Conservation (phyloP, 2,329 filamentous ascomycete genomes). For the Penicillium sp. region DNA sequence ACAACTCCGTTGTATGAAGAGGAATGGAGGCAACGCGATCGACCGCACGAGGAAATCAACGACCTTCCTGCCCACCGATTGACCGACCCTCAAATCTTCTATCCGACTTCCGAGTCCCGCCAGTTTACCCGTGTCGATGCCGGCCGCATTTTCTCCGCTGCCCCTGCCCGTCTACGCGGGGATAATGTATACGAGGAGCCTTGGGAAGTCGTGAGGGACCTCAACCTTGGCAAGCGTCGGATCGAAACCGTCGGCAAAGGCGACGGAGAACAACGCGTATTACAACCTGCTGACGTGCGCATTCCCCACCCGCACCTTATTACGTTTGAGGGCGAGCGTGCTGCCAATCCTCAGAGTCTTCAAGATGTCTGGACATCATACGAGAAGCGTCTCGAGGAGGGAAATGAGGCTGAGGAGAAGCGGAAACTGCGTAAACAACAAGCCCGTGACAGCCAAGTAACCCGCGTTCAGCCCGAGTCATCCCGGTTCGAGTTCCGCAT, state of each 20-base stretch:
- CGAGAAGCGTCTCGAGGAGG: conserved; percentile 48
- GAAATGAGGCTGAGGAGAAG: conserved; percentile 45
- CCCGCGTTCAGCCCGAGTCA: conserved; percentile 50
- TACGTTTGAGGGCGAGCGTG: conserved; percentile 52
- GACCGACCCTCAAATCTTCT: conserved; percentile 62
- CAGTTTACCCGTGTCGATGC: conserved; percentile 70
- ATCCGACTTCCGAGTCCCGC: conserved; percentile 67
- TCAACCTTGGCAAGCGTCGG: conserved; percentile 34
- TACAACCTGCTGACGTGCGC: conserved; percentile 66
- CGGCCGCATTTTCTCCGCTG: conserved; percentile 62
- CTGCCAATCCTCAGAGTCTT: conserved; percentile 41
- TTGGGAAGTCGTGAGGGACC: conserved; percentile 34
- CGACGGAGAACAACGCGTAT: conserved; percentile 50
- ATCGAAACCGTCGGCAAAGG: conserved; percentile 52
- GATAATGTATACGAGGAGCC: conserved; percentile 34
- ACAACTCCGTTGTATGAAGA: conserved; percentile 57
- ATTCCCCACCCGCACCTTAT: conserved; percentile 68
- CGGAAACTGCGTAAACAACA: conserved; percentile 46
- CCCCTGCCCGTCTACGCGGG: conserved; percentile 42
- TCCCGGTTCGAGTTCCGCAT: conserved; percentile 66
- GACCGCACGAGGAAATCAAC: conserved; percentile 65
- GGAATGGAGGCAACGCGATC: conserved; percentile 41
- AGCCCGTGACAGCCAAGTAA: conserved; percentile 49
- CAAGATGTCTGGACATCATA: conserved; percentile 45
- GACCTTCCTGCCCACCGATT: conserved; percentile 65